Conservation (phyloP, 106 monocot species). For the Acorus calamus region DNA sequence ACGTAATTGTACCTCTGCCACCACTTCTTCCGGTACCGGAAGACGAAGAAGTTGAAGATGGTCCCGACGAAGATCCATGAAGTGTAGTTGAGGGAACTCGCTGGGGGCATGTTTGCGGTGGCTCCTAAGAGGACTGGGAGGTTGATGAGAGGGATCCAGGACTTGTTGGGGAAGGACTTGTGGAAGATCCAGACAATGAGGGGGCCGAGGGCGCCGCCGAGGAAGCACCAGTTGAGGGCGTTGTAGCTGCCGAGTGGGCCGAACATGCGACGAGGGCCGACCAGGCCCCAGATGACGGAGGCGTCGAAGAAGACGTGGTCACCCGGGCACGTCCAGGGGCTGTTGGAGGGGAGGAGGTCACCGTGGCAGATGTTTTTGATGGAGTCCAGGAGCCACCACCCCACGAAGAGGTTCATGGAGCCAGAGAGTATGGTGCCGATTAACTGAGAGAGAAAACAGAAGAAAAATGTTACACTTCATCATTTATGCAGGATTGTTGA, state of each 20-base stretch:
- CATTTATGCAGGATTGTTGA: too few species aligned
- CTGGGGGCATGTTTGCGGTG: constrained; percentile 80
- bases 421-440: constrained; percentile 75
- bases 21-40: constrained; percentile 68
- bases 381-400: constrained; percentile 87
- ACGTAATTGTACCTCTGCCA: constrained; percentile 77
- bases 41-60: constrained; percentile 83
- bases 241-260: constrained; percentile 48
- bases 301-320: constrained; percentile 93
- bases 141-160: constrained; percentile 76
- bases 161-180: constrained; percentile 45
- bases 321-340: constrained; percentile 88
- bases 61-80: constrained; percentile 58
- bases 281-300: constrained; percentile 88
- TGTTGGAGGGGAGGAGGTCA: constrained; percentile 42
- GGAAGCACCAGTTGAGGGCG: constrained; percentile 77
- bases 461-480: neutral
- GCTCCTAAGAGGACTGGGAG: constrained; percentile 79
- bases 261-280: constrained; percentile 53
- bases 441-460: constrained; percentile 19
- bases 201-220: constrained; percentile 57
- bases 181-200: constrained; percentile 74
- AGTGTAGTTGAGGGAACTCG: constrained; percentile 69
- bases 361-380: constrained; percentile 61
- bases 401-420: constrained; percentile 59